Evolutionary conservation across 1,284 basidiomycete genomes (phyloP).

Genomic region (Cryptococcus sp.): DNA sequence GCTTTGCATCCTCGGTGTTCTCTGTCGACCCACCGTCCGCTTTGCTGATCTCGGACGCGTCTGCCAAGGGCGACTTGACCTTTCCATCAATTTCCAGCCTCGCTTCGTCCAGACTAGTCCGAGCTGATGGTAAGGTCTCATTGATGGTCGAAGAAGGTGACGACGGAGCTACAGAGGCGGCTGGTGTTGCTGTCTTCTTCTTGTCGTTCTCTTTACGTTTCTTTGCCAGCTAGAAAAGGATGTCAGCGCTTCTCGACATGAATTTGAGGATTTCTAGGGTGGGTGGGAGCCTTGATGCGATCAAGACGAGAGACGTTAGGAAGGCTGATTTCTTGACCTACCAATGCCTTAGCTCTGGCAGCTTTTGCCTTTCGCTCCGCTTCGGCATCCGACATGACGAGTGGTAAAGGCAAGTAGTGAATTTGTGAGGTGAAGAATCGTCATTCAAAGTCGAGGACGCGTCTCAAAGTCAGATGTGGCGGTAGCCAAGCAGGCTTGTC

Average conservation of each 20-base stretch:
- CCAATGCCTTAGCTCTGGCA: slow-evolving; percentile 42
- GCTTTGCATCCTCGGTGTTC: slow-evolving; percentile 1
- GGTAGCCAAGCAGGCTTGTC: too few species aligned
- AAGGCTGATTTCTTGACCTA: slow-evolving; percentile 8
- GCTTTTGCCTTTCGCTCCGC: slow-evolving; percentile 43
- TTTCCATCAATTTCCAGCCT: slow-evolving; percentile 5
- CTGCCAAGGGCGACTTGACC: background rate
- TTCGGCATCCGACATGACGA: slow-evolving; percentile 17
- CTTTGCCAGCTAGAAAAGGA: slow-evolving; percentile 21
- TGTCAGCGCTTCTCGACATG: slow-evolving; percentile 2
- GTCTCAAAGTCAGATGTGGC: too few species aligned
- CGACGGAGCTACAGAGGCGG: slow-evolving; percentile 7
- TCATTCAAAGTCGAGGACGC: too few species aligned
- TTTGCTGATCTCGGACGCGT: background rate
- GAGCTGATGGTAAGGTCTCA: slow-evolving; percentile 18
- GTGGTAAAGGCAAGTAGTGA: background rate
- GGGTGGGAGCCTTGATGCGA: background rate
- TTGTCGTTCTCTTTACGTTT: slow-evolving; percentile 31
- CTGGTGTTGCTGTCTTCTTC: slow-evolving; percentile 11
- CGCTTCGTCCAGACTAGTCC: slow-evolving; percentile 21
- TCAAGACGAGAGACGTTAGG: background rate
- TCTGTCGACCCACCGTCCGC: background rate
- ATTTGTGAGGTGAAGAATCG: too few species aligned
- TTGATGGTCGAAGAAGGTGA: slow-evolving; percentile 17
- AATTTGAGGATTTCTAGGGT: too few species aligned